phyloP scores from a whole-genome alignment of 805 yeast genomes.

The Pichia occidentalis region DNA sequence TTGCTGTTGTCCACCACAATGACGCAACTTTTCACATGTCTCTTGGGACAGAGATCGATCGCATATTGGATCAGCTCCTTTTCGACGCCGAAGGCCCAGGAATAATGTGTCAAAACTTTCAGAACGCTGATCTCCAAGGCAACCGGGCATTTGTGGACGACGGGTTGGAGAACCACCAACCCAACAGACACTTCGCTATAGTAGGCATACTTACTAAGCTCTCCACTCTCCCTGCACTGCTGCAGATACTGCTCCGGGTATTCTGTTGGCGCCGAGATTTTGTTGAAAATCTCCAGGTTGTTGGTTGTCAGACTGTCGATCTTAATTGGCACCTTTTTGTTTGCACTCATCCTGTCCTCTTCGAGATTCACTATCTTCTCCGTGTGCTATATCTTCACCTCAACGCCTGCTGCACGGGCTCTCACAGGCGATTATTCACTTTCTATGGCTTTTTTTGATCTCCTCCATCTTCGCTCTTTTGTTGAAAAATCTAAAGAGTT shows the following conservation, averaged over 20 bases:
- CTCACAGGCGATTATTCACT: too few species aligned
- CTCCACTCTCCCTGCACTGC: conserved; percentile 40
- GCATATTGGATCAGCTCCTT: conserved; percentile 48
- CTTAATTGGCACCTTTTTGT: conserved; percentile 28
- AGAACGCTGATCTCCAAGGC: conserved; percentile 23
- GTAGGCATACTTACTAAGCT: conserved; percentile 49
- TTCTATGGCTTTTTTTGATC: too few species aligned
- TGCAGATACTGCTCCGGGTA: conserved; percentile 50
- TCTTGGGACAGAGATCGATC: conserved; percentile 45
- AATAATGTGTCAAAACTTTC: conserved; percentile 53
- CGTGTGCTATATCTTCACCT: too few species aligned
- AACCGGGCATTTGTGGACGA: conserved; percentile 32
- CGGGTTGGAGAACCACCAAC: conserved; percentile 51
- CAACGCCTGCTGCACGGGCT: too few species aligned
- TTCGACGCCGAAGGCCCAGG: conserved; percentile 55
- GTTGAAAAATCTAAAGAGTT: too few species aligned
- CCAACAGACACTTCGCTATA: conserved; percentile 80
- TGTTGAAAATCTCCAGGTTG: conserved; percentile 52
- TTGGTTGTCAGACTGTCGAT: conserved; percentile 55
- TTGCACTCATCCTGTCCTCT: too few species aligned
- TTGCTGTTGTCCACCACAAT: conserved; percentile 12
- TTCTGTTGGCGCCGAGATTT: conserved; percentile 51
- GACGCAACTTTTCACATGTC: conserved; percentile 46
- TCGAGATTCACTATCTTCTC: too few species aligned
- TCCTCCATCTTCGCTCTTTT: too few species aligned